Evolutionary conservation across 1,284 basidiomycete genomes (phyloP).

Genomic region (Cutaneotrichosporon arboriforme): DNA sequence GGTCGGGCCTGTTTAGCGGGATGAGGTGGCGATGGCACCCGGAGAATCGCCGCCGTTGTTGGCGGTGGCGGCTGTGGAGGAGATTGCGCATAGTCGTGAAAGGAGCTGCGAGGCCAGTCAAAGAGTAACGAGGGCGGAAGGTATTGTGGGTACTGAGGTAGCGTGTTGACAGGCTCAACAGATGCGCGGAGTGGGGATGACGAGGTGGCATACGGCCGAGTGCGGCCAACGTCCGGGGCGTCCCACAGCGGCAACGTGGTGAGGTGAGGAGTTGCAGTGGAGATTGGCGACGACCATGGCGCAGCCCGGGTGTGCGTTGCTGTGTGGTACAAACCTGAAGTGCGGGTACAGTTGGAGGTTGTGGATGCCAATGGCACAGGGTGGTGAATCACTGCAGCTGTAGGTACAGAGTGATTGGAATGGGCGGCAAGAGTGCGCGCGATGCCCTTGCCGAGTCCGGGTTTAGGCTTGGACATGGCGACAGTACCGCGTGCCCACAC

Average conservation of each 20-base stretch:
- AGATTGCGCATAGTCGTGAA: constrained; percentile 7
- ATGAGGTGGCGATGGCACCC: constrained; percentile 17
- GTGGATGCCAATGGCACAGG: constrained; percentile 6
- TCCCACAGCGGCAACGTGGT: constrained; percentile 16
- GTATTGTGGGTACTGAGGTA: constrained; percentile 7
- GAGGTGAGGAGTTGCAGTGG: neutral
- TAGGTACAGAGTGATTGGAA: constrained; percentile 5
- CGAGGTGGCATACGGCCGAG: constrained; percentile 7
- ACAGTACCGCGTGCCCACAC: no score
- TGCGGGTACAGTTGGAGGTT: constrained; percentile 1
- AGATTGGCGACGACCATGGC: neutral
- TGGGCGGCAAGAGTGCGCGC: constrained; percentile 28
- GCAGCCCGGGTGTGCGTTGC: neutral
- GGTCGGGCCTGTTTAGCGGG: constrained; percentile 18
- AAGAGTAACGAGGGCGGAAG: constrained; percentile 11
- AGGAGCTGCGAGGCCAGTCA: constrained; percentile 5
- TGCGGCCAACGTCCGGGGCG: constrained; percentile 6
- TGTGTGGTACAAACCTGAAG: neutral
- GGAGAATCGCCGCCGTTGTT: constrained; percentile 9
- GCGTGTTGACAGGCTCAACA: constrained; percentile 5
- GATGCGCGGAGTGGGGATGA: constrained; percentile 7
- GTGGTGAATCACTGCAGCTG: constrained; percentile 13
- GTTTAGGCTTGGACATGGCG: constrained; percentile 36
- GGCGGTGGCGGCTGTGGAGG: constrained; percentile 21
- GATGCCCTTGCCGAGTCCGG: constrained; percentile 35